These are phyloP conservation scores for Triticum timopheevii DNA, from an alignment of 176 grass and related monocot genomes.

Conservation along the genomic window DNA sequence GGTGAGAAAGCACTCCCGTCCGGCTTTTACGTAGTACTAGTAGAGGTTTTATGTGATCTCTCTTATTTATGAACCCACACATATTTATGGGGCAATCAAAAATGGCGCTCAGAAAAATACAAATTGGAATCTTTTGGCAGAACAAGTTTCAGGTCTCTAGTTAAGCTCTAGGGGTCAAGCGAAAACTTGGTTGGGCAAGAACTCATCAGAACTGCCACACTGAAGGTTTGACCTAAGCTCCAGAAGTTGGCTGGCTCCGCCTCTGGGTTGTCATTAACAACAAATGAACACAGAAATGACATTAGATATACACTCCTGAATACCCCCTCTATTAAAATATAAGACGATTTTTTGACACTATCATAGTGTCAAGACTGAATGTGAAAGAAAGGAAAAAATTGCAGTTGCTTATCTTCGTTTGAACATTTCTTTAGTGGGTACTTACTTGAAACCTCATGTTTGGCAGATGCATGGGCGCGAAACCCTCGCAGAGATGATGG, in stretches of 20 bases:
- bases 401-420: neutral
- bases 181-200: neutral
- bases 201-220: neutral
- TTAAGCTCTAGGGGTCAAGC: neutral
- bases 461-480: conserved; percentile 34
- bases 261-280: neutral
- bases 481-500: conserved; percentile 13
- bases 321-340: too few relatives aligned
- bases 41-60: neutral
- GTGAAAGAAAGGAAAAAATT: neutral
- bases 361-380: neutral
- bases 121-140: neutral
- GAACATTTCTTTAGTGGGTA: neutral
- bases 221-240: neutral
- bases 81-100: neutral
- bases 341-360: too few relatives aligned
- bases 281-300: neutral
- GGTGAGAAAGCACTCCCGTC: neutral
- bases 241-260: neutral
- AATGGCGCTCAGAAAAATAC: neutral
- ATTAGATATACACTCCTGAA: neutral
- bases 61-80: neutral
- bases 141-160: neutral
- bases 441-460: conserved; percentile 25
- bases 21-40: neutral